Conservation (phyloP, 495 filamentous ascomycete species). For the Xylaria acuta region DNA sequence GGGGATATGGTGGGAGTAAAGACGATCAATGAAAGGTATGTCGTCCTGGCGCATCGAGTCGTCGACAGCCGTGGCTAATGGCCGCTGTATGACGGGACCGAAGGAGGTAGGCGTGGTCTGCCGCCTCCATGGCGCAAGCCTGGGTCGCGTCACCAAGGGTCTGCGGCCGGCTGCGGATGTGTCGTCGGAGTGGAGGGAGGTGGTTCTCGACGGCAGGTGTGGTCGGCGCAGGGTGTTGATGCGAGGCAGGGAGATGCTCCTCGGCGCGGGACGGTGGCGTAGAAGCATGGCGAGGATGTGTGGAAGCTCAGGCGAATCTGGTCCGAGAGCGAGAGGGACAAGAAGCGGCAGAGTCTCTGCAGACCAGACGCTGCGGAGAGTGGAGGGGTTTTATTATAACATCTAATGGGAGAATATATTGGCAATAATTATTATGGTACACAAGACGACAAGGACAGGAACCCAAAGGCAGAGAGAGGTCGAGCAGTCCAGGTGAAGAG, state of each 20-base stretch:
- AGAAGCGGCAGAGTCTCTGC: slow-evolving; percentile 29
- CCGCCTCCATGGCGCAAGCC: slow-evolving; percentile 41
- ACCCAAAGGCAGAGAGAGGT: background rate
- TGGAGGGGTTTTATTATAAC: slow-evolving; percentile 29
- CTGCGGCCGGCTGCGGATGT: slow-evolving; percentile 12
- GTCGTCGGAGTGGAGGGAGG: slow-evolving; percentile 18
- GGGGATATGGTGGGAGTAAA: slow-evolving; percentile 26
- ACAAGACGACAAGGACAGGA: background rate
- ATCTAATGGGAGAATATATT: slow-evolving; percentile 29
- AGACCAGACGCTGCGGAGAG: slow-evolving; percentile 33
- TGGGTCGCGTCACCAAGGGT: slow-evolving; percentile 33
- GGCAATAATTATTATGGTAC: background rate
- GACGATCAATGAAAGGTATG: slow-evolving; percentile 41
- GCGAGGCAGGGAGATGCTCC: slow-evolving; percentile 32
- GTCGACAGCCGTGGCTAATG: slow-evolving; percentile 53
- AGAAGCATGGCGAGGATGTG: slow-evolving; percentile 35
- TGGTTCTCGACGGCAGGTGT: slow-evolving; percentile 29
- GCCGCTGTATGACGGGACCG: slow-evolving; percentile 41
- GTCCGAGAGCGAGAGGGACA: slow-evolving; percentile 14
- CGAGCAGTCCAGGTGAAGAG: background rate
- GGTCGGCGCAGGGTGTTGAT: slow-evolving; percentile 27
- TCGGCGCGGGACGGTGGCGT: slow-evolving; percentile 30
- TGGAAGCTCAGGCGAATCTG: slow-evolving; percentile 9
- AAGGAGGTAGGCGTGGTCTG: slow-evolving; percentile 32
- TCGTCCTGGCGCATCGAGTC: slow-evolving; percentile 45